These are phyloP conservation scores for Geranium incanum DNA, from an alignment of 441 rosid species.

Conservation along the genomic window DNA sequence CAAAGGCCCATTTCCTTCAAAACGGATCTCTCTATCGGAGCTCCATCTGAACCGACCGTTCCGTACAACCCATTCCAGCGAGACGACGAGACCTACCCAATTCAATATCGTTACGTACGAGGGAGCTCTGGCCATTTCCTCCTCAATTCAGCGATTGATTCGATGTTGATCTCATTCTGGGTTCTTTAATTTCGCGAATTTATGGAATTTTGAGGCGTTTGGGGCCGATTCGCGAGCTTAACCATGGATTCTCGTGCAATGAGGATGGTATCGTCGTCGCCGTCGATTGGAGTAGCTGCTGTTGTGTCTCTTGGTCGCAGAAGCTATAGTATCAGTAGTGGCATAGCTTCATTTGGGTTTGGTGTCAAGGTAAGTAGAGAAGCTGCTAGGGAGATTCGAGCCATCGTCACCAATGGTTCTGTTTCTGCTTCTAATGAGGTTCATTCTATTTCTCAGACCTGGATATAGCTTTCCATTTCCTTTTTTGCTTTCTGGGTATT, in stretches of 20 bases:
- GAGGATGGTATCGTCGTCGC: neutral
- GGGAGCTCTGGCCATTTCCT: neutral
- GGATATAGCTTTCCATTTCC: neutral
- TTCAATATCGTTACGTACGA: neutral
- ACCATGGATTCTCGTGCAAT: neutral
- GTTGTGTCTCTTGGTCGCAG: neutral
- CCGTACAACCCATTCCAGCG: neutral
- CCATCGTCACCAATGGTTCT: neutral
- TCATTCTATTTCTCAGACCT: neutral
- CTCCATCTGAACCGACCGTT: neutral
- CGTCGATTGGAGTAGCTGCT: neutral
- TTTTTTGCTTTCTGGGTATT: neutral
- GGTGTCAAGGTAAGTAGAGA: neutral
- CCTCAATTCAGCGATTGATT: neutral
- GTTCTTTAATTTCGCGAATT: neutral
- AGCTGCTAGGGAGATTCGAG: neutral
- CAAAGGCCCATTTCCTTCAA: too few species aligned
- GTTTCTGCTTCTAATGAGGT: conserved; percentile 2
- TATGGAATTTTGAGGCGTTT: neutral
- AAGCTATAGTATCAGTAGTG: neutral
- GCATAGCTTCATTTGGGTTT: neutral
- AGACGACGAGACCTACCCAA: neutral
- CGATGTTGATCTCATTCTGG: neutral
- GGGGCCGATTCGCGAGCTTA: neutral
- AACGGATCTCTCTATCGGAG: neutral